Evolutionary conservation across 2,329 filamentous ascomycete genomes (phyloP), one percentile per base, ranked within the genome.

Genomic region (Lecanicillium sp.): DNA sequence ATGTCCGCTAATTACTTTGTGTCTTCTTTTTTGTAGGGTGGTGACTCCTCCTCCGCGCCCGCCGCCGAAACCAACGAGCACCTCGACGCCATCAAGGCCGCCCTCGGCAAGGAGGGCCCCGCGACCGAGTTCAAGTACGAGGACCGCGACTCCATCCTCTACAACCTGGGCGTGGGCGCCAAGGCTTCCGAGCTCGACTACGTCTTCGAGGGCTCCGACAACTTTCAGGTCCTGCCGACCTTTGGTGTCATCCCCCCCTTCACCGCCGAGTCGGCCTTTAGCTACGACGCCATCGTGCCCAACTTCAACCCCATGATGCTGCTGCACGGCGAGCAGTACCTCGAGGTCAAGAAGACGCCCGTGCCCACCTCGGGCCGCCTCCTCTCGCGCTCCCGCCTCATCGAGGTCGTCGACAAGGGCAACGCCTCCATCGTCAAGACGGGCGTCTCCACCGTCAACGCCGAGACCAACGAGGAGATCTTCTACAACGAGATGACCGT

Each of bases 251-350:
- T 98, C 53, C 92, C 92, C n/a, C 84, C 81, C 53, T 96, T 97
- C 69, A 84, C 84, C 65, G 82, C 87, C 44, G 74, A 84, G 49
- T 69, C 80, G 44, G 87, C 90, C 19, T 97, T 84, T 70, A 79
- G 72, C 61, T 74, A 92, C 53, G 77, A 80, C 56, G 79, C 89
- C 41, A 76, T 98, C 45, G 84, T 97, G 19, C 88, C 89, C 60
- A 94, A 97, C 73, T 98, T 96, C 72, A 87, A 79, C 28, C 90
- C 89, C 45, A 96, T 95, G 87, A 96, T 96, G 88, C 79, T 98
- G 36, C 83, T 98, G 17, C 92, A 98, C 68, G 92, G 92, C 58
- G 92, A 98, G 72, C 92, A 98, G 65, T 98, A 89, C 68, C 86
- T 98, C 47, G 92, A 98, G 66, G 77, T 98, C 56, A 80, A 82